Percentiles rank a stretch among this genome's conserved stretches.
phyloP scores from a whole-genome alignment of 768 basidiomycete species.

The Sistotremastrum niveocremeum region DNA sequence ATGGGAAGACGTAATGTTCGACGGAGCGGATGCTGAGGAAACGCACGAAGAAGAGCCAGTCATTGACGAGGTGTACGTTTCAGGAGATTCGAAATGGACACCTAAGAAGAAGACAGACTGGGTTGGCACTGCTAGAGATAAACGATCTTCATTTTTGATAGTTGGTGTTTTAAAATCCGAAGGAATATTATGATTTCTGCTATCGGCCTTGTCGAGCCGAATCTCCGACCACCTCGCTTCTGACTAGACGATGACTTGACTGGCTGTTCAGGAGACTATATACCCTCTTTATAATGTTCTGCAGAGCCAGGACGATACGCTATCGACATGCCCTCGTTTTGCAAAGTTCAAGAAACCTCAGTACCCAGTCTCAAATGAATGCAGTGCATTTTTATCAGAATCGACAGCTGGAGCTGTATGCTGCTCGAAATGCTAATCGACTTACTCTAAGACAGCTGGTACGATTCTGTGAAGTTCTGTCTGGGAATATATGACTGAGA shows the following conservation, averaged over 20 bases:
- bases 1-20: slow-evolving; percentile 74
- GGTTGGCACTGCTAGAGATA: slow-evolving; percentile 66
- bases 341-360: no score
- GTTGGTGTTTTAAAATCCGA: slow-evolving; percentile 65
- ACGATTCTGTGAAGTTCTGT: slow-evolving; percentile 7
- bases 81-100: slow-evolving; percentile 41
- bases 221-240: no score
- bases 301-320: no score
- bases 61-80: slow-evolving; percentile 45
- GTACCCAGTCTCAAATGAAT: no score
- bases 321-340: no score
- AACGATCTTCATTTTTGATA: slow-evolving; percentile 66
- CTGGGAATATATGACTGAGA: slow-evolving; percentile 3
- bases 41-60: slow-evolving; percentile 23
- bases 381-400: slow-evolving; percentile 57
- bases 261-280: no score
- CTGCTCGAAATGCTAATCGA: slow-evolving; percentile 54
- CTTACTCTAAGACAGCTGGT: slow-evolving; percentile 74
- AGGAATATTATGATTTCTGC: slow-evolving; percentile 34
- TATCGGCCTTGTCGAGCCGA: no score
- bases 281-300: no score
- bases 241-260: no score
- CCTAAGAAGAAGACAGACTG: slow-evolving; percentile 49
- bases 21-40: slow-evolving; percentile 38
- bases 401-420: slow-evolving; percentile 68